These are phyloP conservation scores for Fraxinus americana DNA, from an alignment of 257 asterid genomes.

Conservation along the genomic window DNA sequence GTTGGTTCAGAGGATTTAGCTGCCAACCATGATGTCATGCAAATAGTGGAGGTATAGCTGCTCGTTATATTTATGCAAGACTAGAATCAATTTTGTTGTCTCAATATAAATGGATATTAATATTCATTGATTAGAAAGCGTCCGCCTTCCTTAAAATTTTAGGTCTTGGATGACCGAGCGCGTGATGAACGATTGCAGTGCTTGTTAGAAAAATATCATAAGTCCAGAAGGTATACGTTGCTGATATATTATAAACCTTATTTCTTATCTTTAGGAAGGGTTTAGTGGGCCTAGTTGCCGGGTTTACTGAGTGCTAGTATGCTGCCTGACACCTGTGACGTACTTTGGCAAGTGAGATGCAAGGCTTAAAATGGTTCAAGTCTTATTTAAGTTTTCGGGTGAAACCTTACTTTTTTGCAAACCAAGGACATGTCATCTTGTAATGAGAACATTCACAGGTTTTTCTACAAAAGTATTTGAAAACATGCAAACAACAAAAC, in stretches of 20 bases:
- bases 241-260: not conserved
- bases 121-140: constrained; percentile 17
- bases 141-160: constrained; percentile 20
- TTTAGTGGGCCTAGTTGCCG: too few relatives aligned
- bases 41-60: constrained; percentile 86
- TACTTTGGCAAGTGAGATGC: not conserved
- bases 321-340: not conserved
- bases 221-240: constrained; percentile 68
- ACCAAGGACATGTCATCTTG: not conserved
- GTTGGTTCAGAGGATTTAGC: constrained; percentile 98
- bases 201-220: constrained; percentile 87
- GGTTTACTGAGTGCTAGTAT: too few relatives aligned
- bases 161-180: constrained; percentile 95
- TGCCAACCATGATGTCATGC: constrained; percentile 99
- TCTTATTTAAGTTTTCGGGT: not conserved
- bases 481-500: not conserved
- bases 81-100: not conserved
- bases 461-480: not conserved
- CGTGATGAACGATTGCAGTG: constrained; percentile 82
- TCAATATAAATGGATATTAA: not conserved
- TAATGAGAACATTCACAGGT: not conserved
- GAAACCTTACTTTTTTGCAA: too few relatives aligned
- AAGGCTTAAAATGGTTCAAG: not conserved
- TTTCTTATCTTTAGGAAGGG: not conserved
- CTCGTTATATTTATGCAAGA: not conserved